Evolutionary conservation across 108 stramenopile genomes (phyloP), one percentile per base, ranked within the genome.

Genomic region (Stephanodiscus triporus): DNA sequence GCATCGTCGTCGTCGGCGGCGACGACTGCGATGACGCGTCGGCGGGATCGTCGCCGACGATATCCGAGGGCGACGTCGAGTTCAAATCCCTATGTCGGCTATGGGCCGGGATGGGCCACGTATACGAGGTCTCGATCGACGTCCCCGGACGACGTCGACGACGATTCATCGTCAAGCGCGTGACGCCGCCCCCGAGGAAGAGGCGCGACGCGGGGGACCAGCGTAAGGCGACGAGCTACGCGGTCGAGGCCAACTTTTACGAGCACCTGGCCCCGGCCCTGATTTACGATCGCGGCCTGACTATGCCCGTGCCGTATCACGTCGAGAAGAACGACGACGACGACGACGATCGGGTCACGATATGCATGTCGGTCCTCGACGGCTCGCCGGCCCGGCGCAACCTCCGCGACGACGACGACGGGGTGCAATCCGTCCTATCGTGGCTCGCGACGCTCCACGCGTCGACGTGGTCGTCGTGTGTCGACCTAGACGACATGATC

Each of bases 401-500:
- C 5, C 13, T 43, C 9, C 26, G 50, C 24, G 11, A 16, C 6
- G 51, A 34, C 34, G 45, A 65, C 9, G 22, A 32, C 10, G 19
- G 56, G 49, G 63, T 45, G 5, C 42, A 64, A 0, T 54, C 68
- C 11, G 78, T 57, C 1, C 59, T 93, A 9, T 22, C 32, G 36
- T 91, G 88, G 88, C 36, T 93, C 48, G 92, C 92, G 1, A 58
- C 65, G n/a, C 78, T 93, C 56, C 92, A 93, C 59, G 87, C 88
- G 2, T 63, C 75, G 8, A 78, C 70, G 40, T 93, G 92, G 92
- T 83, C 78, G 24, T 20, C 24, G 2, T 53, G 56, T 11, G 63
- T 54, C 0, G 82, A 87, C 61, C 48, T 62, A 1, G 43, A 81
- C 11, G 86, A 83, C 0, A 11, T 27, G 9, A 24, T 37, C 36